A percentile compares a stretch with the other conserved stretches of the same genome.
These are phyloP conservation scores for Tylopilus subfusipes DNA, from an alignment of 768 basidiomycete genomes.

Conservation along the genomic window DNA sequence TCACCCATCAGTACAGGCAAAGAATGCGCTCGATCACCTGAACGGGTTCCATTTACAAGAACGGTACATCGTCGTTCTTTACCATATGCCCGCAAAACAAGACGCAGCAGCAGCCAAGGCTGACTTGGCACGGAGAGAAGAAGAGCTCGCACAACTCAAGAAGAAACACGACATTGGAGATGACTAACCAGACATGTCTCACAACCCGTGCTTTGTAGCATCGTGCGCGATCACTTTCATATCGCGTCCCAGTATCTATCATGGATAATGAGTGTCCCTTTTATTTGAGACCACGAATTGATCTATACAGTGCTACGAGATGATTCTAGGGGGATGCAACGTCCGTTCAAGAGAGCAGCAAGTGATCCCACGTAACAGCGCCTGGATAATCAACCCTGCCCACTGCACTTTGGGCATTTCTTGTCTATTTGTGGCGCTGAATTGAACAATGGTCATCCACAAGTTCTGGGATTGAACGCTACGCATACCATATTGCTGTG, in stretches of 20 bases:
- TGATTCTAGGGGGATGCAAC: conserved; percentile 6
- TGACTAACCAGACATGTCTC: conserved; percentile 39
- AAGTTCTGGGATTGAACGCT: conserved; percentile 5
- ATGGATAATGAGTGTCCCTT: conserved; percentile 10
- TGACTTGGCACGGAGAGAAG: conserved; percentile 86
- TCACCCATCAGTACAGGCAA: conserved; percentile 57
- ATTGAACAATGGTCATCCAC: conserved; percentile 9
- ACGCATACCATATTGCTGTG: conserved; percentile 59
- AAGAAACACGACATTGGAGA: conserved; percentile 83
- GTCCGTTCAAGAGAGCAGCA: conserved; percentile 8
- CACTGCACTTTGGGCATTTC: conserved; percentile 44
- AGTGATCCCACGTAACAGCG: conserved; percentile 1
- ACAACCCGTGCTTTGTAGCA: conserved; percentile 8
- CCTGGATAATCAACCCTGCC: conserved; percentile 16
- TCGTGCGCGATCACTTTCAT: neutral
- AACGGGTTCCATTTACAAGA: conserved; percentile 99
- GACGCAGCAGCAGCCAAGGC: conserved; percentile 92
- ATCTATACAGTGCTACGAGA: conserved; percentile 8
- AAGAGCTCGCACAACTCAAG: conserved; percentile 85
- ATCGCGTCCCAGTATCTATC: conserved; percentile 3
- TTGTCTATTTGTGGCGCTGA: conserved; percentile 59
- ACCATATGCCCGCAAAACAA: conserved; percentile 97
- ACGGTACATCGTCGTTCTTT: conserved; percentile 96
- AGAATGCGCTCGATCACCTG: conserved; percentile 93
- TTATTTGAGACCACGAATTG: conserved; percentile 1